Evolutionary conservation across 1,139 yeast species (phyloP).

Genomic region (Candida sanyaensis): DNA sequence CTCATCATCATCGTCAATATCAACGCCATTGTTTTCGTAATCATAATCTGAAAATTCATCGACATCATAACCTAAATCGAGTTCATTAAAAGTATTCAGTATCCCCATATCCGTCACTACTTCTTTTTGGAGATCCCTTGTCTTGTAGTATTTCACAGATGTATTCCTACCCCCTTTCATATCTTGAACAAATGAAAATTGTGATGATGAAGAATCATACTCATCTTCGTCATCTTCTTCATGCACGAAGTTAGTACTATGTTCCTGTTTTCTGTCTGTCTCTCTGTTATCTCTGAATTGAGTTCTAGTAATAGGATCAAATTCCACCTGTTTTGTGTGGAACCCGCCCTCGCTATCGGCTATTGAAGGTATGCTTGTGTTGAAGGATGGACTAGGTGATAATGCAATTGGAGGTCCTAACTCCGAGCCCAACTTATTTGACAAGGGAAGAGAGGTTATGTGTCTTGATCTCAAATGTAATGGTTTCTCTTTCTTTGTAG

Average conservation of each 20-base stretch:
- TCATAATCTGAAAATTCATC: slow-evolving; percentile 45
- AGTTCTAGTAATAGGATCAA: slow-evolving; percentile 12
- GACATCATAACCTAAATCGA: slow-evolving; percentile 37
- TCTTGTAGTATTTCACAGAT: slow-evolving; percentile 62
- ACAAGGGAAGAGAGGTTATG: slow-evolving; percentile 3
- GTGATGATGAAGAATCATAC: slow-evolving; percentile 40
- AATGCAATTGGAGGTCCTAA: slow-evolving; percentile 17
- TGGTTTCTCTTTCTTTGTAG: background rate
- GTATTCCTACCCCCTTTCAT: slow-evolving; percentile 59
- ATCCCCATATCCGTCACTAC: slow-evolving; percentile 1
- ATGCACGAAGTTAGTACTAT: slow-evolving; percentile 2
- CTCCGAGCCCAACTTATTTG: background rate
- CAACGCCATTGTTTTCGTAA: slow-evolving; percentile 57
- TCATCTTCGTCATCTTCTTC: slow-evolving; percentile 21
- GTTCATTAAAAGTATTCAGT: slow-evolving; percentile 25
- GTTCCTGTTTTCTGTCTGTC: slow-evolving; percentile 1
- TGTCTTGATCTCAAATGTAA: slow-evolving; percentile 2
- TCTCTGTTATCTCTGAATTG: background rate
- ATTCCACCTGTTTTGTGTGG: slow-evolving; percentile 21
- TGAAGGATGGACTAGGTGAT: slow-evolving; percentile 6
- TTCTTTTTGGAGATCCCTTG: slow-evolving; percentile 15
- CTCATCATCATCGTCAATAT: slow-evolving; percentile 45
- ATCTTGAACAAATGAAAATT: slow-evolving; percentile 61
- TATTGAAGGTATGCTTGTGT: slow-evolving; percentile 13
- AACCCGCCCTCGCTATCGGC: slow-evolving; percentile 17